Evolutionary conservation across 1,284 basidiomycete species (phyloP).

Genomic region (Fistulinella staudtii): DNA sequence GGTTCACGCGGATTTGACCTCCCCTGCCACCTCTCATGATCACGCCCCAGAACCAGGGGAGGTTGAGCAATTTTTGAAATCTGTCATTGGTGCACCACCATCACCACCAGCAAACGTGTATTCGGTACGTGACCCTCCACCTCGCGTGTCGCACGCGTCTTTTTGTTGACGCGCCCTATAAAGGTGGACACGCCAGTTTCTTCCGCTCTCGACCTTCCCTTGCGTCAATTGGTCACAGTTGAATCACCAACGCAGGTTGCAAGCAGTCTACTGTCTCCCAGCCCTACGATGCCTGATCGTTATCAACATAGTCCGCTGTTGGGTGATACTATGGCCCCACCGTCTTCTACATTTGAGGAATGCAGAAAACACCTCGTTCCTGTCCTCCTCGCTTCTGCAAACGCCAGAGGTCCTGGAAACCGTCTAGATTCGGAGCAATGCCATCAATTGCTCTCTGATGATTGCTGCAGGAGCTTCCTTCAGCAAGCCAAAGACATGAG

Average conservation of each 20-base stretch:
- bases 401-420: conserved; percentile 14
- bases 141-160: conserved; percentile 10
- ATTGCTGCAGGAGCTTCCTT: conserved; percentile 21
- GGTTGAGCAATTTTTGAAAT: conserved; percentile 26
- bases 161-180: conserved; percentile 2
- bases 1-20: conserved; percentile 1
- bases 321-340: conserved; percentile 5
- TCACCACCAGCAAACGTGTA: conserved; percentile 4
- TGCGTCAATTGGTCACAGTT: neutral
- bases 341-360: conserved; percentile 21
- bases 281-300: conserved; percentile 4
- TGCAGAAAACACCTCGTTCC: conserved; percentile 27
- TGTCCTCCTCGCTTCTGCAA: conserved; percentile 19
- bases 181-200: conserved; percentile 6
- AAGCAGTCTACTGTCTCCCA: conserved; percentile 10
- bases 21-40: conserved; percentile 5
- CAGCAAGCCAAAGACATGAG: conserved; percentile 25
- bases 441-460: conserved; percentile 25
- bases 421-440: conserved; percentile 18
- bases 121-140: conserved; percentile 16
- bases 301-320: conserved; percentile 3
- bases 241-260: conserved; percentile 14
- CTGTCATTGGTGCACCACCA: conserved; percentile 19
- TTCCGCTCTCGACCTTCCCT: neutral
- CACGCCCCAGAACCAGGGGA: conserved; percentile 24